These are phyloP conservation scores for Biscogniauxia mediterranea DNA, from an alignment of 2,329 filamentous ascomycete species.

Conservation along the genomic window DNA sequence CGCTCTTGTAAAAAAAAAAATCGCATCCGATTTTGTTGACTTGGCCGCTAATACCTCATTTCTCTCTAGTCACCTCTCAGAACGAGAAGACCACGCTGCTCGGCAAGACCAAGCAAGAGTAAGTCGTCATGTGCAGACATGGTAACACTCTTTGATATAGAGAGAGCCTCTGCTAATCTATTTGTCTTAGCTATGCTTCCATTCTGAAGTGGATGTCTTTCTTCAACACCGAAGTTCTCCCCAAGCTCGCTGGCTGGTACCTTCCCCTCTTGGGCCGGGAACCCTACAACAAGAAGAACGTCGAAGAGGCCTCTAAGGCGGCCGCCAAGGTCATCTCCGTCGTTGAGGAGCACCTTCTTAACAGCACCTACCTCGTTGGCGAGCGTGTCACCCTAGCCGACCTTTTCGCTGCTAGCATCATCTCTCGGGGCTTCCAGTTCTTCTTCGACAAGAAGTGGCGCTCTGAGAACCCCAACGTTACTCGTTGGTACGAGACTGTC, in stretches of 20 bases:
- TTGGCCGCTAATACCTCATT: slow-evolving; percentile 22
- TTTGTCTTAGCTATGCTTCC: slow-evolving; percentile 68
- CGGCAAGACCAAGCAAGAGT: slow-evolving; percentile 99
- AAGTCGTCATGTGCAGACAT: slow-evolving; percentile 38
- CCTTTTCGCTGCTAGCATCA: slow-evolving; percentile 76
- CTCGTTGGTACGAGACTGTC: slow-evolving; percentile 94
- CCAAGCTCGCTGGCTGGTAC: slow-evolving; percentile 76
- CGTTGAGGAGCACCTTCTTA: slow-evolving; percentile 82
- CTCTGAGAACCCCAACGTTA: slow-evolving; percentile 75
- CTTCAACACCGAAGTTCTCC: slow-evolving; percentile 84
- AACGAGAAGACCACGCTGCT: slow-evolving; percentile 99
- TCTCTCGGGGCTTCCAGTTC: slow-evolving; percentile 86
- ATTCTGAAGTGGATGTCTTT: slow-evolving; percentile 99
- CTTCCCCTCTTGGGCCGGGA: slow-evolving; percentile 77
- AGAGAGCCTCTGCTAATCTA: slow-evolving; percentile 23
- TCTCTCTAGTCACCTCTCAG: slow-evolving; percentile 84
- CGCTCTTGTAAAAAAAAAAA: slow-evolving; percentile 17
- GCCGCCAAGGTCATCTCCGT: slow-evolving; percentile 66
- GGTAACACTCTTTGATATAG: background rate
- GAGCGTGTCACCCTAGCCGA: slow-evolving; percentile 98
- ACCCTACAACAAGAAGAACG: slow-evolving; percentile 96
- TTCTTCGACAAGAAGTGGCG: slow-evolving; percentile 94
- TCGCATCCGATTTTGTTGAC: slow-evolving; percentile 7
- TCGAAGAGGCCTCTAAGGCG: slow-evolving; percentile 74
- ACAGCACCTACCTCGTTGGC: slow-evolving; percentile 96